Base-by-base conservation (phyloP, 2,329 filamentous ascomycete genomes). In the Chrysoporthe deuterocubensis region DNA sequence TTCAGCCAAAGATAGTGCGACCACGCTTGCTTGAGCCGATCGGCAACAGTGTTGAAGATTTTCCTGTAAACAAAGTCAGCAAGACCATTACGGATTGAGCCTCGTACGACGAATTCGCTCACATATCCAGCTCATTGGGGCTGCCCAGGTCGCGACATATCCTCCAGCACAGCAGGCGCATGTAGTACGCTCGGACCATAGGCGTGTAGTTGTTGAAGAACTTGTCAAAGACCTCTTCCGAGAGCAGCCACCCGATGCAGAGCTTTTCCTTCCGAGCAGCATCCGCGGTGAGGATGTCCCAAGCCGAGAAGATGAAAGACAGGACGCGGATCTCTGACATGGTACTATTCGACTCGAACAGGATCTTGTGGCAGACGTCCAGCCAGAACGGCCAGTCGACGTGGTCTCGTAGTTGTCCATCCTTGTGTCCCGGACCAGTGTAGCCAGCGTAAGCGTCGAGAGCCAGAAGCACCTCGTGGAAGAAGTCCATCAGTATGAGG, bases 161-260 rank as follows among this genome's bases (percentile, higher is more conserved):
- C 69, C 94, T 88, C 94, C 94, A 97, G 79, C 93, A 97, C 32
- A 97, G 79, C 62, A 97, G 81, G 59, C 94, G 92, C 87, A 97
- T 96, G 76, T 91, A 97, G 78, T 97, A 97, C 16, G 93, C 91
- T 69, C 94, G 88, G 32, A 97, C 93, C 94, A 97, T 97, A 0
- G 94, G 93, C 75, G 93, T 97, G 94, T 94, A 97, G 75, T 97
- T 93, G 75, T 92, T 95, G 80, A 97, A 97, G 70, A 93, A 89
- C 69, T 87, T 88, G 75, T 92, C 89, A 76, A 97, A 97, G 2
- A 91, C 86, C 37, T 89, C 84, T 65, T 92, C 89, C 7, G 89
- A 86, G 14, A 97, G 81, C 50, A 97, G 80, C 83, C 96, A 94
- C 32, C 89, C 87, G 40, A 91, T 74, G 75, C 92, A 96, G 21